These are phyloP conservation scores for Gonapodya sp. DNA, from an alignment of 192 early-diverging fungal species.

Conservation along the genomic window DNA sequence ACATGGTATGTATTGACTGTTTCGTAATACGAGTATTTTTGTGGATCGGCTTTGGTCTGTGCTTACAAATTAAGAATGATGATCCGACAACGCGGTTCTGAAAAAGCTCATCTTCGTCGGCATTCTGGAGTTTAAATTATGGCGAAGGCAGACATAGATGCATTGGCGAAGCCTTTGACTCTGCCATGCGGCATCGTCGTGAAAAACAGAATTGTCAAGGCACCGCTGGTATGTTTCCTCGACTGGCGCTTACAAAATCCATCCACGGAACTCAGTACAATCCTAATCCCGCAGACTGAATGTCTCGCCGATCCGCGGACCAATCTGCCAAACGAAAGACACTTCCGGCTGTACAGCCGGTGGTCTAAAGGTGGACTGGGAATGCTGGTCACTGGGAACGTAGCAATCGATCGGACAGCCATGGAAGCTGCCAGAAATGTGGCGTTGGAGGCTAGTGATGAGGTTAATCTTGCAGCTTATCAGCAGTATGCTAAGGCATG, in stretches of 20 bases:
- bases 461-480: neutral
- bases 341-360: neutral
- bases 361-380: neutral
- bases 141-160: neutral
- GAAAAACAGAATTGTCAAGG: neutral
- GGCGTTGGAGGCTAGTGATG: neutral
- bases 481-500: neutral
- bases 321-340: neutral
- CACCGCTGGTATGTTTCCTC: neutral
- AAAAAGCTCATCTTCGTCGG: no score
- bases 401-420: neutral
- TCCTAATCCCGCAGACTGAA: neutral
- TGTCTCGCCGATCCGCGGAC: conserved; percentile 8
- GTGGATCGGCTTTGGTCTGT: no score
- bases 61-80: no score
- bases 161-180: neutral
- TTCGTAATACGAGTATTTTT: no score
- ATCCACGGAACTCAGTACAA: neutral
- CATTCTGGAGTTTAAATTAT: neutral
- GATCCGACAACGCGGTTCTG: no score
- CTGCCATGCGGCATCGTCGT: neutral
- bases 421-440: conserved; percentile 7
- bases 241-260: no score
- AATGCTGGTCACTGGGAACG: neutral
- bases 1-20: no score